phyloP scores from a whole-genome alignment of 306 rosid genomes.

The Lupinus albus region DNA sequence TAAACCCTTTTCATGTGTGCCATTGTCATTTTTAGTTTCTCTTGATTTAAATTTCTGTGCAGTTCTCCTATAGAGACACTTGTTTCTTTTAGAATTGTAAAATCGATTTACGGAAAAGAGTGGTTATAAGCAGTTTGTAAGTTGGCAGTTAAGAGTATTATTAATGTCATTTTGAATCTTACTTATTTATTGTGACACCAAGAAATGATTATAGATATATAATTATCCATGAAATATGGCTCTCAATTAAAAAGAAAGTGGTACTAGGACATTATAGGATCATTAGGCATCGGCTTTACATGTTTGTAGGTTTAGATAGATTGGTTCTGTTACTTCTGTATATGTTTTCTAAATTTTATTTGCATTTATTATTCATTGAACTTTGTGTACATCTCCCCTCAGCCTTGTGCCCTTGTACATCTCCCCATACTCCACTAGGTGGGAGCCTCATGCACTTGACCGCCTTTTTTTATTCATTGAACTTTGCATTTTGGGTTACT shows the following conservation, averaged over 20 bases:
- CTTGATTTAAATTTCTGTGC: background rate
- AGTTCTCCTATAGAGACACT: conserved; percentile 2
- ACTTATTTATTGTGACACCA: conserved; percentile 9
- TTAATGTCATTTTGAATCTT: conserved; percentile 26
- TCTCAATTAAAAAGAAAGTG: background rate
- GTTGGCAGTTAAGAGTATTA: background rate
- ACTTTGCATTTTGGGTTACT: background rate
- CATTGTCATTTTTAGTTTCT: background rate
- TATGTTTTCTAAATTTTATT: conserved; percentile 7
- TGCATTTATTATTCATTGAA: background rate
- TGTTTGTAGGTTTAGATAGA: background rate
- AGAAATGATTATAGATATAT: background rate
- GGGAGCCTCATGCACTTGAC: no score
- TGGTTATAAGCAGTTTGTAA: conserved; percentile 26
- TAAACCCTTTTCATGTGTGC: background rate
- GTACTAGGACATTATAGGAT: background rate
- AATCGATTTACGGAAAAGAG: conserved; percentile 1
- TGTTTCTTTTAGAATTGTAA: conserved; percentile 28
- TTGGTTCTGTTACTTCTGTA: conserved; percentile 16
- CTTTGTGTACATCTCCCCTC: no score
- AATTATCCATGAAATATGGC: background rate
- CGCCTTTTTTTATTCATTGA: background rate
- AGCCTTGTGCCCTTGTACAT: no score
- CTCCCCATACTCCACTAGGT: no score
- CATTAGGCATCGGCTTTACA: conserved; percentile 1